phyloP scores from a whole-genome alignment of 768 basidiomycete species.

The Lactarius evosmus region DNA sequence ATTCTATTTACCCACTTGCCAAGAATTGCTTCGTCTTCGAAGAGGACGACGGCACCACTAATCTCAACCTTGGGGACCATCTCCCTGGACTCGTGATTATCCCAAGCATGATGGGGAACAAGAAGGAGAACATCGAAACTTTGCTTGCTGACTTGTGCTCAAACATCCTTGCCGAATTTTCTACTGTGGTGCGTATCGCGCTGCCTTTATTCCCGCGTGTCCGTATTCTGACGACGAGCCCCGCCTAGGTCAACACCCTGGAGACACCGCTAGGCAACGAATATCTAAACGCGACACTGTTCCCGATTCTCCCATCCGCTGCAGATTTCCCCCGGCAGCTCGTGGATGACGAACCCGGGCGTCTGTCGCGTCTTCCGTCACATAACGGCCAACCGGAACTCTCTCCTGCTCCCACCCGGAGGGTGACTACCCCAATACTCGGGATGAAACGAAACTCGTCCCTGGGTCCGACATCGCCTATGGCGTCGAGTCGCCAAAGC shows the following conservation, averaged over 20 bases:
- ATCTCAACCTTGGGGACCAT: slow-evolving; percentile 53
- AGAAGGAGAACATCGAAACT: slow-evolving; percentile 83
- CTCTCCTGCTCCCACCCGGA: slow-evolving; percentile 28
- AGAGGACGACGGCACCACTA: slow-evolving; percentile 53
- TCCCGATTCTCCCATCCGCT: slow-evolving; percentile 59
- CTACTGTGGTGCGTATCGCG: slow-evolving; percentile 64
- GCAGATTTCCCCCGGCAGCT: slow-evolving; percentile 60
- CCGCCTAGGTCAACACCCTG: slow-evolving; percentile 61
- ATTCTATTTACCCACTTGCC: slow-evolving; percentile 71
- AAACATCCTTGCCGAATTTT: slow-evolving; percentile 80
- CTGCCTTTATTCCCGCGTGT: not conserved
- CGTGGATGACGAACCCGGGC: slow-evolving; percentile 45
- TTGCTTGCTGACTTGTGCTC: slow-evolving; percentile 88
- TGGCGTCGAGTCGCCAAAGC: slow-evolving; percentile 47
- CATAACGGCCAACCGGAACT: slow-evolving; percentile 59
- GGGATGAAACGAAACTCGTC: slow-evolving; percentile 56
- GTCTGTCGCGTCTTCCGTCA: slow-evolving; percentile 45
- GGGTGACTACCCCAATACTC: slow-evolving; percentile 33
- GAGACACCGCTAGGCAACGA: slow-evolving; percentile 87
- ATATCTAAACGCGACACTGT: slow-evolving; percentile 66
- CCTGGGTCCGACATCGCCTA: slow-evolving; percentile 36
- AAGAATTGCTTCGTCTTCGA: slow-evolving; percentile 86
- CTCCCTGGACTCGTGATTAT: slow-evolving; percentile 70
- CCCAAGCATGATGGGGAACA: slow-evolving; percentile 83
- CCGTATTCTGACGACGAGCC: not conserved